Evolutionary conservation across 768 basidiomycete species (phyloP), one percentile per base, ranked within the genome.

Genomic region (Trametes maxima): DNA sequence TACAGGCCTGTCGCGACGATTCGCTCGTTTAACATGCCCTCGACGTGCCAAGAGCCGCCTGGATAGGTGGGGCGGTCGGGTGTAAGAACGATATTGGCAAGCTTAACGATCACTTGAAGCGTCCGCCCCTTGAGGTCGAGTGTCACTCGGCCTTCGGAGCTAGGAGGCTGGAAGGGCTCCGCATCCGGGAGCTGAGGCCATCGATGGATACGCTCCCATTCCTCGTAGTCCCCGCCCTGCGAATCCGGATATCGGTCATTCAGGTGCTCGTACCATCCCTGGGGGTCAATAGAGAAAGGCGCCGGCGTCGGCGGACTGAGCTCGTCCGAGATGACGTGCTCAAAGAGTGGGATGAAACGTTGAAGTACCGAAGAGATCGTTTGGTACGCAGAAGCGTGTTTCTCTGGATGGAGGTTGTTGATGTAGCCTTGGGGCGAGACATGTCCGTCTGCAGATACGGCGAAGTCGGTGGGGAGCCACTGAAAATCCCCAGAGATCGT

Each of bases 81-180:
- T 1, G 76, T 75, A 24, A 73, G 47, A 3, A 65, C 50, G 24
- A 75, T 75, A 40, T 71, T 76, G 6, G 79, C 68, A 8, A 80
- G 66, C 68, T 80, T 82, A 24, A 81, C 77, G 36, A 72, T 73
- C 44, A 81, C 76, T 40, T 75, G 74, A 0, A 76, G 48, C 8
- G 54, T 67, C 25, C 62, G 54, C 13, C 65, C 70, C 12, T 53
- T 52, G n/a, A 70, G 49, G 28, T 25, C 49, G 37, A 67, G 36
- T 12, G 54, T 28, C 16, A 43, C 48, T 17, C 57, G 42, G 17
- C 35, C 36, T 6, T 43, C 37, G 16, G 13, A 8, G 17, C 25
- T 22, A 10, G 49, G 44, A 14, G 50, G 45, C 5, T 35, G n/a
- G 45, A 57, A 57, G 6, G 55, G 50, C 17, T 19, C 22, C 24